Evolutionary conservation across 192 early-diverging fungal genomes (phyloP).

Genomic region (Backusella tarrabulga): DNA sequence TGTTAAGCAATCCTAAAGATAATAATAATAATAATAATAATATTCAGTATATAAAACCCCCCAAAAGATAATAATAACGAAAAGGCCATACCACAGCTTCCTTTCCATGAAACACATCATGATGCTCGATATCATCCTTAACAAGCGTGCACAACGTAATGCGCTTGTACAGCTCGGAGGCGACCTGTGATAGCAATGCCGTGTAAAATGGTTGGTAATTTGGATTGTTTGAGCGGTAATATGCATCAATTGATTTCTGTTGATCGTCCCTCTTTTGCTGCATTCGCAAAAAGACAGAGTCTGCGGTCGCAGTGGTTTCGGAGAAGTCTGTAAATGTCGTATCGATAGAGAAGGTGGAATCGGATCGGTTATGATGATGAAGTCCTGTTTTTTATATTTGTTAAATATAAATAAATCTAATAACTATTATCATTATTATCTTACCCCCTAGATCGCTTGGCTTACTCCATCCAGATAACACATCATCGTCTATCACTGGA

Average conservation of each 20-base stretch:
- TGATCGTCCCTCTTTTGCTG: constrained; percentile 20
- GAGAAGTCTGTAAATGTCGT: constrained; percentile 2
- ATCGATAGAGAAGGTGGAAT: neutral
- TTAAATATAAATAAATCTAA: neutral
- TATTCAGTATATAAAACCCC: too few relatives aligned
- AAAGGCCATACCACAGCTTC: constrained; percentile 73
- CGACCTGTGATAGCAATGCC: constrained; percentile 71
- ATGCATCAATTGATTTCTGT: constrained; percentile 24
- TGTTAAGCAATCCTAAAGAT: constrained; percentile 49
- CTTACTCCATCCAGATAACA: neutral
- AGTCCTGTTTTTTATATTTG: neutral
- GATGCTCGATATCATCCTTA: constrained; percentile 81
- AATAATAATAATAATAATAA: neutral
- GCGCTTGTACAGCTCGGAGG: constrained; percentile 57
- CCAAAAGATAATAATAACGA: neutral
- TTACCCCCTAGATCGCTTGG: neutral
- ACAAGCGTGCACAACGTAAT: constrained; percentile 60
- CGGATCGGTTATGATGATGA: neutral
- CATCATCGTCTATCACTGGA: neutral
- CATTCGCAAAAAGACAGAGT: constrained; percentile 11
- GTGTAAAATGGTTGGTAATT: constrained; percentile 50
- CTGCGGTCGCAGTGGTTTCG: neutral
- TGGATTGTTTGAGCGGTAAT: constrained; percentile 4
- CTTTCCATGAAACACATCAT: constrained; percentile 79
- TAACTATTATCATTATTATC: neutral